Conservation (phyloP, 768 basidiomycete genomes). For the Auricularia cornea region DNA sequence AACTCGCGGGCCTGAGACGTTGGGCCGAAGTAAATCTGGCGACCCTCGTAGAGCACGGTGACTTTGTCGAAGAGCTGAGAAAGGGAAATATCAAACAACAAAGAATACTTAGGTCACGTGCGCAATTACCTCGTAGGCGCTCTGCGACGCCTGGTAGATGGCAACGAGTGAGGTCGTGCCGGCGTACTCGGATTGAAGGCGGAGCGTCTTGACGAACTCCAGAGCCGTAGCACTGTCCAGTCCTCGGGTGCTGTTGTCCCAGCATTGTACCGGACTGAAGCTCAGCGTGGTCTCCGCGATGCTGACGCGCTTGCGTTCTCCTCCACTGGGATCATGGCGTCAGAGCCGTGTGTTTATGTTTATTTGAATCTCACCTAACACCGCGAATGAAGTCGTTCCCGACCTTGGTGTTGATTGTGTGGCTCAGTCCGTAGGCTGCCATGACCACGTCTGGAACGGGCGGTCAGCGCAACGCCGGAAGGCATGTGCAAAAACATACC, state of each 20-base stretch:
- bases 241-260: conserved; percentile 22
- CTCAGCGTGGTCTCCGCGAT: conserved; percentile 18
- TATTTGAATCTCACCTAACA: conserved; percentile 11
- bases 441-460: conserved; percentile 36
- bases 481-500: not conserved
- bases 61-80: conserved; percentile 36
- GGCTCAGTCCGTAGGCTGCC: conserved; percentile 68
- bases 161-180: conserved; percentile 35
- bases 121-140: conserved; percentile 30
- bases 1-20: conserved; percentile 32
- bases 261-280: conserved; percentile 12
- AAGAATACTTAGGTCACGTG: too few relatives aligned
- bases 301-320: conserved; percentile 25
- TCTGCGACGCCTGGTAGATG: conserved; percentile 36
- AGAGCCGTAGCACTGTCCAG: conserved; percentile 28
- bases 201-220: conserved; percentile 38
- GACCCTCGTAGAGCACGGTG: conserved; percentile 38
- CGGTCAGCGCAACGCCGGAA: not conserved
- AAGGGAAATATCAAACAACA: too few relatives aligned
- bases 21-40: conserved; percentile 41
- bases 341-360: too few relatives aligned
- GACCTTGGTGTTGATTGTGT: conserved; percentile 59
- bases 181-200: conserved; percentile 32
- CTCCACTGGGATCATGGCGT: too few relatives aligned
- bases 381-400: conserved; percentile 65